Base-by-base conservation (phyloP, 2,329 filamentous ascomycete species). In the Lithohypha guttulata region DNA sequence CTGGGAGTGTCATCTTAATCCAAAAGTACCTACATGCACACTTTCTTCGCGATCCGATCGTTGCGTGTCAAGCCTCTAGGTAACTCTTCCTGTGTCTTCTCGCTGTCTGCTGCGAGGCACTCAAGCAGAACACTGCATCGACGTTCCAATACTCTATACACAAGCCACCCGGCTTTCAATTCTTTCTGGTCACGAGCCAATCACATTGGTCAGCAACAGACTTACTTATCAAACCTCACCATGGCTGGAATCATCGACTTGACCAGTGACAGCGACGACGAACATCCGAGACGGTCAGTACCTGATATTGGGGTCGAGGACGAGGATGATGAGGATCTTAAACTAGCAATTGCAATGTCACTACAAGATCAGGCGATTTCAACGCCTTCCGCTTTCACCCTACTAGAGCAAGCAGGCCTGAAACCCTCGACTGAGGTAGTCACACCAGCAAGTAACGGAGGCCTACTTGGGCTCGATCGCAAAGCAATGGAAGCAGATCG, bases 401-500 rank as follows among this genome's bases (percentile, higher is more conserved):
- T 11, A 13, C 25, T 11, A 20, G 9, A 20, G 18, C 23, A 9
- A 15, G 13, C 23, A 17, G 11, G 4, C 21, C n/a, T 11, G 20
- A 41, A 33, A 22, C 18, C 27, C 20, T n/a, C n/a, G n/a, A 17
- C 18, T 33, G 13, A 18, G 27, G n/a, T 39, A 14, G 17, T 18
- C n/a, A 17, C 20, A 17, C n/a, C 19, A 31, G 14, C 14, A 10
- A 26, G n/a, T 11, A 15, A 6, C 31, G 31, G 32, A 9, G 26
- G 32, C 9, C 9, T 75, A 0, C 53, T 71, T 3, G 70, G 71
- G 3, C 59, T 93, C 1, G 73, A 94, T 61, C 74, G 87, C 23
- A 84, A 79, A 59, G 73, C 76, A 37, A 91, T 94, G 84, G 89
- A 95, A 58, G 69, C 78, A 52, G 85, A 93, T 55, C 77, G 89